A percentile compares a stretch with the other conserved stretches of the same genome.
Evolutionary conservation across 768 basidiomycete species (phyloP).

Genomic region (Lentinula detonsa): DNA sequence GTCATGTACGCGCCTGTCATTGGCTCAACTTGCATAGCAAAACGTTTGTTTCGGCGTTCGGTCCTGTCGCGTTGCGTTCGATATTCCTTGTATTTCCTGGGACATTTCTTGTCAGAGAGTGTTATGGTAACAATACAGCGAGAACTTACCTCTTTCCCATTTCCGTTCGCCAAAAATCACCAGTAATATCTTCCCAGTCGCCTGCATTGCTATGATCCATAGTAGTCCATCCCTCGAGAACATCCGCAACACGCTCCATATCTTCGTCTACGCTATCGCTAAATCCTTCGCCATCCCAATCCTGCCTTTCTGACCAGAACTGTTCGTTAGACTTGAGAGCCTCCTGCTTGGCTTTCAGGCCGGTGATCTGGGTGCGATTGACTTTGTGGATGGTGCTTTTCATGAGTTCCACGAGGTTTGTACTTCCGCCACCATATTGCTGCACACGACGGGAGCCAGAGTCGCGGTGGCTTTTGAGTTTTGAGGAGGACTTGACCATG

Average conservation of each 20-base stretch:
- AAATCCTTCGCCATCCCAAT: background rate
- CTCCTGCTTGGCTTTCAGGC: background rate
- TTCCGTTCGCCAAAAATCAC: background rate
- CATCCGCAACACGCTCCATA: background rate
- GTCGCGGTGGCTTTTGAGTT: background rate
- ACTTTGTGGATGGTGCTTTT: background rate
- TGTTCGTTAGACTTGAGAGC: background rate
- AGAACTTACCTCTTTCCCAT: background rate
- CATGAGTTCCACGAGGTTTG: background rate
- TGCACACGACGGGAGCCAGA: background rate
- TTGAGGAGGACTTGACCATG: background rate
- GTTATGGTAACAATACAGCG: background rate
- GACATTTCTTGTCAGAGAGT: background rate
- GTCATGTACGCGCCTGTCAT: background rate
- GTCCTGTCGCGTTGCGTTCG: background rate
- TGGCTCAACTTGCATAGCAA: background rate
- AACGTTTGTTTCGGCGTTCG: background rate
- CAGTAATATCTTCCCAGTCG: background rate
- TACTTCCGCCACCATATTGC: background rate
- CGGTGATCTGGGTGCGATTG: background rate
- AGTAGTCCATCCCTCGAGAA: background rate
- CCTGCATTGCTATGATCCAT: background rate
- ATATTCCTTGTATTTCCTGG: slow-evolving; percentile 1
- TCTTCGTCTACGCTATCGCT: background rate
- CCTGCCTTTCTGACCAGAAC: background rate